Evolutionary conservation across 2,329 filamentous ascomycete genomes (phyloP), one percentile per base, ranked within the genome.

Genomic region (Alternaria tenuissima): DNA sequence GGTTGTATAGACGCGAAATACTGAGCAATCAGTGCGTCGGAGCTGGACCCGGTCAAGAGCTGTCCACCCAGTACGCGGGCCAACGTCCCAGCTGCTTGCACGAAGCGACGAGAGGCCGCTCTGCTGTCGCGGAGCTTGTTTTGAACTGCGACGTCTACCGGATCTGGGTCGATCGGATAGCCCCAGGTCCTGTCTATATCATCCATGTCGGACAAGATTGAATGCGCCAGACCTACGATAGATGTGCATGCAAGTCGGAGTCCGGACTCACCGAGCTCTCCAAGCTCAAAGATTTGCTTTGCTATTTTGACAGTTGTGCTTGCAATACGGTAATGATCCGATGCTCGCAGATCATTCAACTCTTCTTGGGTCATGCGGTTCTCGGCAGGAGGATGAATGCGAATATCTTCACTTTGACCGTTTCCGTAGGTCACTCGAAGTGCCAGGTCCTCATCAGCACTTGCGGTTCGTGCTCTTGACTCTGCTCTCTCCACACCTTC

Each of bases 51-150:
- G 30, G 80, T 84, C 55, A 81, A 79, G 4, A 86, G 68, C 61
- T 79, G 80, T 1, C 85, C 86, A 22, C 85, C 86, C n/a, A 90
- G 77, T 1, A 83, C 82, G 52, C 84, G 79, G 16, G 86, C 80
- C 18, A 89, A 74, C 3, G 84, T 86, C 26, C 87, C 88, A 38
- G 86, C 81, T 43, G 86, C 87, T 74, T 89, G 88, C 2, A 89
- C 84, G 69, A 89, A 89, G 57, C 87, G 82, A 71, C 85, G 84
- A 32, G 83, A 81, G 18, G 85, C 80, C 62, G 86, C 84, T 39
- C 87, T 84, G 63, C 85, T 82, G 30, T 81, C 81, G 32, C 87
- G 84, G 24, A 88, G 78, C 8, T 83, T 83, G 64, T 85, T 84
- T 66, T 89, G 86, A 7, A 86, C 72, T 11, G 77, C 71, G 11